Base-by-base conservation (phyloP, 768 basidiomycete genomes). In the Pulveroboletus frians region DNA sequence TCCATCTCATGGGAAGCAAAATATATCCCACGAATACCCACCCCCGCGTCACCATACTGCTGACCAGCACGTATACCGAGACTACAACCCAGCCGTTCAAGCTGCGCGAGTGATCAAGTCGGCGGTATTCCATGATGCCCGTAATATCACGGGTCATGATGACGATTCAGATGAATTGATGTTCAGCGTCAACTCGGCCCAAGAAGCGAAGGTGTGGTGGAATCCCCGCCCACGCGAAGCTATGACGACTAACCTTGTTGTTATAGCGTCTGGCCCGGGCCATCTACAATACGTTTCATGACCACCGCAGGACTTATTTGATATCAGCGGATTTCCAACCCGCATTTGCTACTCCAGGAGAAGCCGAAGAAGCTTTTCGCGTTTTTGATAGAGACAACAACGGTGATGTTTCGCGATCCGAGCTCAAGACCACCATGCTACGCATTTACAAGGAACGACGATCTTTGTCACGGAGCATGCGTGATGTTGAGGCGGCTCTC, bases 381-480 rank as follows among this genome's bases (percentile, higher is more conserved):
- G 76, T 88, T 35, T 85, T 89, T 57, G 86, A 89, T 66, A 76
- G 73, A 56, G 88, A 91, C 62, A 75, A 78, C 60, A 87, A 90
- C 53, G 85, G 85, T 8, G 88, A 91, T 60, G 73, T 89, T 47
- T 81, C 84, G 13, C 79, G 81, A 32, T 72, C 78, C n/a, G 88
- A 91, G 65, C 76, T 91, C 61, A 90, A 88, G 68, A 71, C 77
- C 23, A 76, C 76, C 26, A 61, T 88, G 21, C 67, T 88, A 51
- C 81, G 76, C 60, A 75, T 85, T 11, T 91, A 90, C 73, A 86
- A 84, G 63, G 88, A 91, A 62, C 81, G 88, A 2, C 77, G 86
- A 20, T 83, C 82, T 70, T 72, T 91, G 23, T 82, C 81, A 36
- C 79, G 84, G 44, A 84, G 84, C 21, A 83, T 90, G 79, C 83